These are phyloP conservation scores for Xylaria hypoxylon DNA, from an alignment of 2,329 filamentous ascomycete genomes.

Conservation along the genomic window DNA sequence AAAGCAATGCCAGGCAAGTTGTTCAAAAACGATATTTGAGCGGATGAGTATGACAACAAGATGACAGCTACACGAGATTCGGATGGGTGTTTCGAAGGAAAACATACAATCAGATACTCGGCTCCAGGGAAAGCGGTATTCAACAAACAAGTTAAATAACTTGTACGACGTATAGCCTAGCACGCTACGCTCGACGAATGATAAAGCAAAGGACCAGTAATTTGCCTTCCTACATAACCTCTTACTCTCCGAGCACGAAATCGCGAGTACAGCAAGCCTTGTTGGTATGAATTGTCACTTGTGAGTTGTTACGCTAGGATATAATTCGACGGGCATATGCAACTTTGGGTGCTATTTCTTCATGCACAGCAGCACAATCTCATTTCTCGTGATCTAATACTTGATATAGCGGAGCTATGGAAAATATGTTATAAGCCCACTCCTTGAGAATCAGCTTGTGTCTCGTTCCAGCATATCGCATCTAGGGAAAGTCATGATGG, in stretches of 20 bases:
- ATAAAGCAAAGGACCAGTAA: not conserved
- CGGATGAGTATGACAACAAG: not conserved
- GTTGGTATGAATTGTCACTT: not conserved
- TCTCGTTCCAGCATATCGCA: slow-evolving; percentile 28
- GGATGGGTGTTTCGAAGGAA: not conserved
- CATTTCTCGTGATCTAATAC: not conserved
- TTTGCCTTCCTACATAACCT: not conserved
- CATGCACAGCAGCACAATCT: not conserved
- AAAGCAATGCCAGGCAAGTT: not conserved
- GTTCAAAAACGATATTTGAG: not conserved
- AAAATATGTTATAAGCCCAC: not conserved
- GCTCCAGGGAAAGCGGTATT: not conserved
- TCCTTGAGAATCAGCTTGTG: not conserved
- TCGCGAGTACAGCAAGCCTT: not conserved
- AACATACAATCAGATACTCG: not conserved
- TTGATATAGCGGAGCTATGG: not conserved
- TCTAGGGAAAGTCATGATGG: slow-evolving; percentile 21
- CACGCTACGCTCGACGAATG: too few species aligned
- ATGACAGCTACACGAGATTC: not conserved
- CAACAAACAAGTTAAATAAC: not conserved
- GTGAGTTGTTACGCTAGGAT: not conserved
- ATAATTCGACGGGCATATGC: not conserved
- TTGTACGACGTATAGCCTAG: not conserved
- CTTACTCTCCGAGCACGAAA: too few species aligned
- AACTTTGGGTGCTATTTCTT: not conserved